Percentiles rank a stretch among this genome's conserved stretches.
Conservation (phyloP, 2,329 filamentous ascomycete species). For the Botrytis galanthina region DNA sequence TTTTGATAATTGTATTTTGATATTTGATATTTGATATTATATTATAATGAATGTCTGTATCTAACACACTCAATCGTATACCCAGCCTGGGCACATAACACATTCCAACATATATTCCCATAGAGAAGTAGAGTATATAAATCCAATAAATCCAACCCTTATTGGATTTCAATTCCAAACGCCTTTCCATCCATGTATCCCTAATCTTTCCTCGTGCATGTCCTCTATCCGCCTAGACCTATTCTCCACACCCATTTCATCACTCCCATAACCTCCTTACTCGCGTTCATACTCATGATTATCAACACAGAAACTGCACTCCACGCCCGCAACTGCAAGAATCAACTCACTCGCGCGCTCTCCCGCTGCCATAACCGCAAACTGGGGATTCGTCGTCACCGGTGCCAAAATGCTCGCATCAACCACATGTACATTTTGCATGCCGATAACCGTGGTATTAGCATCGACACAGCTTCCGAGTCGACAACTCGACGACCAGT, state of each 20-base stretch:
- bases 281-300: background rate
- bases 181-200: background rate
- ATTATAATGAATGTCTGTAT: background rate
- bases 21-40: background rate
- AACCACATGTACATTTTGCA: slow-evolving; percentile 51
- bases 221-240: background rate
- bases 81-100: background rate
- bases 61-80: background rate
- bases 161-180: background rate
- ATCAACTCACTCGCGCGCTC: slow-evolving; percentile 53
- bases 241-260: background rate
- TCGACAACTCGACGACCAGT: slow-evolving; percentile 53
- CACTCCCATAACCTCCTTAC: background rate
- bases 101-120: background rate
- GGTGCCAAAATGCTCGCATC: slow-evolving; percentile 51
- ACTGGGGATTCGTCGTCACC: slow-evolving; percentile 53
- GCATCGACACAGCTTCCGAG: slow-evolving; percentile 51
- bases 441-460: slow-evolving; percentile 48
- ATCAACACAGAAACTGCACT: background rate
- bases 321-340: slow-evolving; percentile 25
- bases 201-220: background rate
- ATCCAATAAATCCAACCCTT: background rate
- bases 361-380: slow-evolving; percentile 53
- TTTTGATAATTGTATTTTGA: background rate
- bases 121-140: background rate